These are phyloP conservation scores for Multifurca ochricompacta DNA, from an alignment of 768 basidiomycete genomes.

Conservation along the genomic window DNA sequence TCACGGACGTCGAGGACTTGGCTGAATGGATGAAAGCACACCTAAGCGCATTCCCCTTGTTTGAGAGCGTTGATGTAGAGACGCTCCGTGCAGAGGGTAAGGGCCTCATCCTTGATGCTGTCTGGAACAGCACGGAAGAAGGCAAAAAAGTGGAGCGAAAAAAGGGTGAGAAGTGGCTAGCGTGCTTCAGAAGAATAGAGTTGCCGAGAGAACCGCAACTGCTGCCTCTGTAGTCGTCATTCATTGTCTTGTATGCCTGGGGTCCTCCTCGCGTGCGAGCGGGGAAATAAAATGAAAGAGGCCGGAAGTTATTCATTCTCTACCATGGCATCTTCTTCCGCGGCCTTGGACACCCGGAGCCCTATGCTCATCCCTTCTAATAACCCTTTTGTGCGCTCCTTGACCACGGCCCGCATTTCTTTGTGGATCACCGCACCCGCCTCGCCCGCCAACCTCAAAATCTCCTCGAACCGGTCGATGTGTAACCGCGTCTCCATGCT, in stretches of 20 bases:
- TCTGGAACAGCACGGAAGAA: slow-evolving; percentile 86
- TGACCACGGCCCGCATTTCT: slow-evolving; percentile 77
- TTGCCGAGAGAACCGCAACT: not conserved
- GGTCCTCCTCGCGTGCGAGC: not conserved
- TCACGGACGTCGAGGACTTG: slow-evolving; percentile 92
- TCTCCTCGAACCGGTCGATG: slow-evolving; percentile 86
- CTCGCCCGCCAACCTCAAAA: slow-evolving; percentile 70
- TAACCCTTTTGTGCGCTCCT: slow-evolving; percentile 51
- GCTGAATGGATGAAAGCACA: slow-evolving; percentile 94
- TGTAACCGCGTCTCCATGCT: slow-evolving; percentile 94
- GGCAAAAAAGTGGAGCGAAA: slow-evolving; percentile 96
- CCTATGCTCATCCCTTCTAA: slow-evolving; percentile 53
- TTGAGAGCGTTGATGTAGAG: slow-evolving; percentile 70
- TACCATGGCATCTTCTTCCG: slow-evolving; percentile 19
- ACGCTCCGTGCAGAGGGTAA: slow-evolving; percentile 69
- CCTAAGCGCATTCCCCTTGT: slow-evolving; percentile 80
- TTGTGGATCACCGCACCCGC: slow-evolving; percentile 69
- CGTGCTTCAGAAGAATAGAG: slow-evolving; percentile 71
- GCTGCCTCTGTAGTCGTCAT: slow-evolving; percentile 1
- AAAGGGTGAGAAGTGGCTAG: slow-evolving; percentile 83
- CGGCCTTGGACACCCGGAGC: slow-evolving; percentile 20
- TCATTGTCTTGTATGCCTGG: not conserved
- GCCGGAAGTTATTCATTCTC: slow-evolving; percentile 9
- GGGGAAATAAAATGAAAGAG: not conserved
- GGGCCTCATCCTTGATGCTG: slow-evolving; percentile 71